Evolutionary conservation across 441 rosid genomes (phyloP), one percentile per base, ranked within the genome.

Genomic region (Populus trichocarpa): DNA sequence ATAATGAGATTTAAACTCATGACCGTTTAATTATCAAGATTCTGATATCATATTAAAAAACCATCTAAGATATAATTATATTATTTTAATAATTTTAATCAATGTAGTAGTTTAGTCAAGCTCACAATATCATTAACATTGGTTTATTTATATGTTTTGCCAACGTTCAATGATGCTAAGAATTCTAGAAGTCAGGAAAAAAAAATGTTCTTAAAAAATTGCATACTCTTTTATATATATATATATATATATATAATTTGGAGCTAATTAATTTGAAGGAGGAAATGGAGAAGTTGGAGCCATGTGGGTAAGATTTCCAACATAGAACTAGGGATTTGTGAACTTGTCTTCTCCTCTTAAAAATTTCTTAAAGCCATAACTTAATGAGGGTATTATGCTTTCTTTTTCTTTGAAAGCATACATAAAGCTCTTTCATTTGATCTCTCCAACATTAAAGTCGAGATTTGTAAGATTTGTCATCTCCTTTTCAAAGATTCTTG

Each of bases 311-410:
- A 66, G 76, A 67, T 69, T 50, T 73, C 25, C 74, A 73, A 73
- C 82, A 67, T 25, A 63, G 67, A 66, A 69, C 57, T 38, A 61
- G 82, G 70, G 84, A 78, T 81, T 70, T 78, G 81, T 30, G 64
- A 75, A 74, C 14, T 80, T 66, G 71, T 20, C 67, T 46, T 50
- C 30, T 35, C 63, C 40, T 33, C 22, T 38, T 4, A 18, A 22
- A 73, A 40, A 28, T 46, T 69, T 63, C 22, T 66, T 75, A 9
- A 50, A 69, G 13, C 42, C 57, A 28, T 8, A 12, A 53, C 18
- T 59, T 20, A 28, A 42, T 32, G 57, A 75, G 33, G 16, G 9
- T 33, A n/a, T 11, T 6, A 20, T 46, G 42, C 7, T 32, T 13
- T 20, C 4, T 16, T 40, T 18, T 11, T 35, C 9, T 50, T 59